Base-by-base conservation (phyloP, 1,139 yeast species). In the Hansenula anomala region DNA sequence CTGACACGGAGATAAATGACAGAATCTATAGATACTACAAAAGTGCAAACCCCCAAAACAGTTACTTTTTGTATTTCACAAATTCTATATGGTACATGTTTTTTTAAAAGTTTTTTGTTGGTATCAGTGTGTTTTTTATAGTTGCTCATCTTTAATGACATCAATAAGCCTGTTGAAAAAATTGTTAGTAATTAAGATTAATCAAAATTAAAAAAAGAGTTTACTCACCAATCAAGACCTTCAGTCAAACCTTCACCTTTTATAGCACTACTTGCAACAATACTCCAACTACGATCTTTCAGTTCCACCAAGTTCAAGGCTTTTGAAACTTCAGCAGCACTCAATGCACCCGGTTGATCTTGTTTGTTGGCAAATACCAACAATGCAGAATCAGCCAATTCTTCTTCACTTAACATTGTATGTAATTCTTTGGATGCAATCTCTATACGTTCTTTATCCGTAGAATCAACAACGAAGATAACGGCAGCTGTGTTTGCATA, bases 201-300 rank as follows among this genome's bases (percentile, higher is more conserved):
- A n/a, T n/a, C n/a, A n/a, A n/a, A n/a, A n/a, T n/a, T n/a, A n/a
- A n/a, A n/a, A n/a, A n/a, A n/a, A n/a, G n/a, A n/a, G n/a, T n/a
- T n/a, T 20, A 36, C 38, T 16, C 20, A 36, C 98, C 98, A 92
- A 62, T 92, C 97, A 56, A 92, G 73, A 37, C 98, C 98, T 62
- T 92, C 97, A 16, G 88, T 82, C 55, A 92, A 75, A 30, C 97
- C 98, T 59, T 92, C 97, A 34, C 98, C 98, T 49, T 88, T 84
- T 44, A 90, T 78, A 20, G 98, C 98, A 66, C 96, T 85, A 51
- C 96, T 85, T 6, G 97, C 97, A 46, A 90, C 96, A 48, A 92
- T 92, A 55, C 96, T 87, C 98, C 98, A 92, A 59, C 95, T 86
- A 60, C 98, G 76, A 62, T 92, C 98, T 63, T 90, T 90, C 59